Base-by-base conservation (phyloP, 805 yeast species). In the Candida patagonica region DNA sequence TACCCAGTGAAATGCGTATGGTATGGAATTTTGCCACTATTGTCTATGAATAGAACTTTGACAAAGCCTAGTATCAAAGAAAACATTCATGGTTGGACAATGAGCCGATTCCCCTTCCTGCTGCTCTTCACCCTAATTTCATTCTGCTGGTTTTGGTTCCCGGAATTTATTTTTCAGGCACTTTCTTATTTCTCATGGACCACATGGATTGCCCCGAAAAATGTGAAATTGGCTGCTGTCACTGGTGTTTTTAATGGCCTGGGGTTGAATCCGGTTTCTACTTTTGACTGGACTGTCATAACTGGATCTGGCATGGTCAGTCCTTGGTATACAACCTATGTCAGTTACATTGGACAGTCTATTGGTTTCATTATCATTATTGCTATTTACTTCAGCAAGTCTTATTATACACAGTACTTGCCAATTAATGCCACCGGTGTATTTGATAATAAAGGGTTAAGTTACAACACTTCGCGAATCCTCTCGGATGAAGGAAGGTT, bases 111-210 rank as follows among this genome's bases (percentile, higher is more conserved):
- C 48, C 57, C 54, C 37, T 71, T 74, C 52, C 76, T 78, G 57
- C 51, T 66, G 21, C 39, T 61, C 32, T 64, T 64, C 3, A 61
- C 71, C 42, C 38, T 51, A 13, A 55, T 55, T n/a, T 57, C 69
- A 26, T 76, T 78, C 50, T 44, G 66, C 9, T 79, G 77, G 71
- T 74, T 71, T 53, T 79, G 81, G 78, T 60, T 80, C 47, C 85
- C 88, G 10, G 79, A 76, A 39, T 80, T 65, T 54, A 62, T 81
- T 15, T 78, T 78, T 61, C 62, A 66, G 20, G 83, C 77, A 1
- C 66, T 81, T 38, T 68, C 78, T 1, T 69, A 69, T 49, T 81
- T 82, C 59, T 73, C 67, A 50, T 76, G 81, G 81, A 69, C 72
- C 51, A 68, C 60, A 25, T 74, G 80, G 80, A 73, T 73, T 35